These are phyloP conservation scores for Ceriops decandra DNA, from an alignment of 345 rosid genomes.

Conservation along the genomic window DNA sequence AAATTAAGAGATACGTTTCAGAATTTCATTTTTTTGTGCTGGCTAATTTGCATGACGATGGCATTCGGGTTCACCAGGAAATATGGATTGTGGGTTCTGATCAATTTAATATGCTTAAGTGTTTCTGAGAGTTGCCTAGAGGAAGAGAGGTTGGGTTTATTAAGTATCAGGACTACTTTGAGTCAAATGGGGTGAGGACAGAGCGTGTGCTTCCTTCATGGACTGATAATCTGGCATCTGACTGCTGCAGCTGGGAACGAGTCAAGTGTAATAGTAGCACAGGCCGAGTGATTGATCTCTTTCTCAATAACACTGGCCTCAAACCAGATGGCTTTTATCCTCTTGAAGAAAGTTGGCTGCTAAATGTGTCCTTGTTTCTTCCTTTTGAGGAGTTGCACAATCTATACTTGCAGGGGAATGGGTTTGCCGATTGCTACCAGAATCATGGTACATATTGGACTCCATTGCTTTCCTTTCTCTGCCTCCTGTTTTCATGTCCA, in stretches of 20 bases:
- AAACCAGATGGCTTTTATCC: too few relatives aligned
- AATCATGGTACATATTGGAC: not conserved
- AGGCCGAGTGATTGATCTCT: not conserved
- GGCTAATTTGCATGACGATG: not conserved
- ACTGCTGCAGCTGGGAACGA: slow-evolving; percentile 2
- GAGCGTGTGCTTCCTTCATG: not conserved
- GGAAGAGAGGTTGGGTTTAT: not conserved
- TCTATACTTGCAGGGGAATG: too few relatives aligned
- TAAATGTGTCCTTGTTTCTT: not conserved
- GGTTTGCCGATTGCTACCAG: too few relatives aligned
- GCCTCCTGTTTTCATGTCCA: too few relatives aligned
- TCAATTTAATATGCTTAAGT: not conserved
- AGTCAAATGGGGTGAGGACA: not conserved
- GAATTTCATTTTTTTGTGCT: too few relatives aligned
- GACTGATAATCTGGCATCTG: not conserved
- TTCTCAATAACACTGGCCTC: not conserved
- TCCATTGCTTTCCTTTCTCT: too few relatives aligned
- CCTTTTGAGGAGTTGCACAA: not conserved
- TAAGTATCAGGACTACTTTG: not conserved
- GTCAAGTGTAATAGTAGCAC: not conserved
- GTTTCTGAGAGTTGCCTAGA: too few relatives aligned
- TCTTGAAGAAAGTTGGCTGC: not conserved
- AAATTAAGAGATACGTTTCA: too few relatives aligned
- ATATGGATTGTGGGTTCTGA: not conserved
- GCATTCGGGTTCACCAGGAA: not conserved